A percentile compares a stretch with the other conserved stretches of the same genome.
Conservation (phyloP, 1,284 basidiomycete species). For the Porodaedalea pini region DNA sequence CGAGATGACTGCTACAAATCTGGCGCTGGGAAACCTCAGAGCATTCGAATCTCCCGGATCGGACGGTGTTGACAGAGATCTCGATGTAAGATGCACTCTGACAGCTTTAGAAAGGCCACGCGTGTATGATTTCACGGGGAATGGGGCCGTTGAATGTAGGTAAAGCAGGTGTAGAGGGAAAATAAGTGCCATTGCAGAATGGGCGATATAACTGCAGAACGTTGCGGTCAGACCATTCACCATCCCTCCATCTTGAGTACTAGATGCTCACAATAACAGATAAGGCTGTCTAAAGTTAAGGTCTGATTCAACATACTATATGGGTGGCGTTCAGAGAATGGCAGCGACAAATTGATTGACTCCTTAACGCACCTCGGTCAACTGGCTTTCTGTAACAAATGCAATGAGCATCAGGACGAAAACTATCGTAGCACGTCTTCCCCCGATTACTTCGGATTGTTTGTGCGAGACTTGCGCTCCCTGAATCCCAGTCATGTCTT, state of each 20-base stretch:
- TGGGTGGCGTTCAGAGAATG: neutral
- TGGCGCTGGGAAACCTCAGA: conserved; percentile 41
- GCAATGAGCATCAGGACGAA: conserved; percentile 53
- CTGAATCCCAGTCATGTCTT: conserved; percentile 26
- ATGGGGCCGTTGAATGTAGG: conserved; percentile 45
- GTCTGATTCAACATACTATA: conserved; percentile 70
- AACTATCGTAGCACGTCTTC: conserved; percentile 41
- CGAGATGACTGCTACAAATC: conserved; percentile 43
- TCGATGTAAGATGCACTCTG: conserved; percentile 22
- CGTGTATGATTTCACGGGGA: conserved; percentile 43
- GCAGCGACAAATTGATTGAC: neutral
- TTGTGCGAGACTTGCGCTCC: neutral
- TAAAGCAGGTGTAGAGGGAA: conserved; percentile 72
- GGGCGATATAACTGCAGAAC: conserved; percentile 64
- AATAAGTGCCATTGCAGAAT: conserved; percentile 63
- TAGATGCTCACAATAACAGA: conserved; percentile 62
- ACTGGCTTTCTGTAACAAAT: conserved; percentile 67
- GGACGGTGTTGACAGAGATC: neutral
- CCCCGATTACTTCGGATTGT: conserved; percentile 25
- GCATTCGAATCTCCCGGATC: conserved; percentile 13
- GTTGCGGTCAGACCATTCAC: neutral
- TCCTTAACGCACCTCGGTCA: conserved; percentile 55
- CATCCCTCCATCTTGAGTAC: neutral
- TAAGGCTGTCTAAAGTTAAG: conserved; percentile 72
- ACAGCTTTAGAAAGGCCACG: conserved; percentile 51